Percentiles rank a stretch among this genome's conserved stretches.
Evolutionary conservation across 805 yeast genomes (phyloP).

Genomic region (Candida coquimbonensis): DNA sequence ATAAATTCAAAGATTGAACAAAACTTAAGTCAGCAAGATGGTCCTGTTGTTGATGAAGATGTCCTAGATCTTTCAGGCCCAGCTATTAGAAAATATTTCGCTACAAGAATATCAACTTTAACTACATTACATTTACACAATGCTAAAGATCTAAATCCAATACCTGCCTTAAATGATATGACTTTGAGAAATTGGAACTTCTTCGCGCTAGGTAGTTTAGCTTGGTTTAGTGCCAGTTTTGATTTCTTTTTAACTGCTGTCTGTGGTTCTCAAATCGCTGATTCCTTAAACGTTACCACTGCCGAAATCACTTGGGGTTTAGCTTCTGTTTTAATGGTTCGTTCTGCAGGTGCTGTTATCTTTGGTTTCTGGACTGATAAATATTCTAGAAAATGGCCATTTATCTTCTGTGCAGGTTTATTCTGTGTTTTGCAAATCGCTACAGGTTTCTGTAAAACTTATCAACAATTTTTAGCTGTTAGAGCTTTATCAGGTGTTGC

Average conservation of each 20-base stretch:
- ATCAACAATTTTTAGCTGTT: conserved; percentile 52
- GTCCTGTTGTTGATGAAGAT: conserved; percentile 4
- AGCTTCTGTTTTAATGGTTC: conserved; percentile 63
- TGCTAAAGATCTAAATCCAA: conserved; percentile 32
- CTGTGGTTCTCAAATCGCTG: conserved; percentile 47
- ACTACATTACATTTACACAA: conserved; percentile 18
- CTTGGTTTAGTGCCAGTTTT: conserved; percentile 71
- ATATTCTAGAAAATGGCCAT: conserved; percentile 65
- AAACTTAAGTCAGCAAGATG: neutral
- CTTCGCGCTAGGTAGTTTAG: conserved; percentile 50
- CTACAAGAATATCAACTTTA: conserved; percentile 22
- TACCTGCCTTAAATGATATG: conserved; percentile 33
- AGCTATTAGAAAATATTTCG: conserved; percentile 14
- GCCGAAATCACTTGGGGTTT: conserved; percentile 66
- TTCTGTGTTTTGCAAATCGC: conserved; percentile 55
- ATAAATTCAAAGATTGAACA: neutral
- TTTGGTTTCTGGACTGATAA: conserved; percentile 60
- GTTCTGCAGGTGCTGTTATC: conserved; percentile 63
- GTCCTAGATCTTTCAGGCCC: conserved; percentile 1
- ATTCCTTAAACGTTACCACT: conserved; percentile 36
- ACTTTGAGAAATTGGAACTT: conserved; percentile 43
- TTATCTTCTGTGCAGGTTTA: conserved; percentile 42
- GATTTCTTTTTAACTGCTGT: conserved; percentile 63
- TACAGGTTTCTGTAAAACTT: conserved; percentile 55
- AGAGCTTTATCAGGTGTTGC: conserved; percentile 54